These are phyloP conservation scores for Chrysanthemum makinoi DNA, from an alignment of 129 eudicot genomes.

Conservation along the genomic window DNA sequence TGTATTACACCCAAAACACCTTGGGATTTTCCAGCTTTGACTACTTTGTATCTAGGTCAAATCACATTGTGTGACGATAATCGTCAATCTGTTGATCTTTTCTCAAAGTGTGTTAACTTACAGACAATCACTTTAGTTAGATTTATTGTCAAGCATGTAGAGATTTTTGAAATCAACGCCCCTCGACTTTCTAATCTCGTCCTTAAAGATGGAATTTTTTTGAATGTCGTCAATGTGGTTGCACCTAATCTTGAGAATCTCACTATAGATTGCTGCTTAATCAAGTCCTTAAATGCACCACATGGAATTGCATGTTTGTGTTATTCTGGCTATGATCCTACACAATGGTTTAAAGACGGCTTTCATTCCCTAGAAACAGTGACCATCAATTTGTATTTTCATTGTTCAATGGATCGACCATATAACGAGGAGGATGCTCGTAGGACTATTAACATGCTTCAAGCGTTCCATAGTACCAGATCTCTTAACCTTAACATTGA, in stretches of 20 bases:
- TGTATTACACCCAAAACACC: conserved; percentile 9
- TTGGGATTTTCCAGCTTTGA: conserved; percentile 24
- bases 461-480: conserved; percentile 14
- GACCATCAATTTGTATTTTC: neutral
- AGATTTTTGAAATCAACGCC: neutral
- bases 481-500: conserved; percentile 18
- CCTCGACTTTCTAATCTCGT: conserved; percentile 7
- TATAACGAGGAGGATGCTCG: conserved; percentile 1
- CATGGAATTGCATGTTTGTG: conserved; percentile 2
- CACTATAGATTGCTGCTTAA: conserved; percentile 10
- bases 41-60: neutral
- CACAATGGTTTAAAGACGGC: no score
- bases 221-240: neutral
- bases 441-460: conserved; percentile 22
- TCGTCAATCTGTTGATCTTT: neutral
- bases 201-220: neutral
- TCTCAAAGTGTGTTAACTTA: conserved; percentile 21
- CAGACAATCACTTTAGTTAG: conserved; percentile 9
- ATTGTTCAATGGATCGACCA: neutral
- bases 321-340: neutral
- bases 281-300: conserved; percentile 18
- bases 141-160: neutral
- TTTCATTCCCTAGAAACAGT: neutral
- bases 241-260: conserved; percentile 1
- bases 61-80: conserved; percentile 12